Evolutionary conservation across 805 yeast genomes (phyloP).

Genomic region (Pichia thaimueangensis): DNA sequence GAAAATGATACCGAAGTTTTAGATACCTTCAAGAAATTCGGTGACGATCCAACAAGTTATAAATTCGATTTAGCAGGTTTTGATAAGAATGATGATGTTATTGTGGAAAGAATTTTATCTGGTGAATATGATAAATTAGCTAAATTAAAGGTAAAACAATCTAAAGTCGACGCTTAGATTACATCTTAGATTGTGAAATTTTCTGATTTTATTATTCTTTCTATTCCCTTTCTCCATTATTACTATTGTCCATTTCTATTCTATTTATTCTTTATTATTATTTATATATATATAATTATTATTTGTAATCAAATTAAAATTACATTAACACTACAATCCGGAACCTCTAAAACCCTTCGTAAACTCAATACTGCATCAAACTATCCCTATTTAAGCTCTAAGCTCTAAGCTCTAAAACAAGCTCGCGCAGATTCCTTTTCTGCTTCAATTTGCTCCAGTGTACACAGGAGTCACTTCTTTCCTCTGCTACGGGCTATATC

Average conservation of each 20-base stretch:
- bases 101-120: slow-evolving; percentile 72
- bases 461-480: too few relatives aligned
- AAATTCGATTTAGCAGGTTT: slow-evolving; percentile 50
- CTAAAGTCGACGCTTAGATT: slow-evolving; percentile 6
- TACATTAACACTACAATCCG: too few relatives aligned
- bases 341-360: too few relatives aligned
- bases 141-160: slow-evolving; percentile 45
- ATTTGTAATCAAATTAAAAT: too few relatives aligned
- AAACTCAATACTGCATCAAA: too few relatives aligned
- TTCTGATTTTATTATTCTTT: not conserved
- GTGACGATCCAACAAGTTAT: slow-evolving; percentile 34
- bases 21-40: slow-evolving; percentile 32
- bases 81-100: slow-evolving; percentile 64
- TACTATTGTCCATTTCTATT: not conserved
- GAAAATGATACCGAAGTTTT: slow-evolving; percentile 51
- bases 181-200: too few relatives aligned
- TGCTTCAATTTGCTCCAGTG: too few relatives aligned
- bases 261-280: not conserved
- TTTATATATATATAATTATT: too few relatives aligned
- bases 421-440: too few relatives aligned
- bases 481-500: too few relatives aligned
- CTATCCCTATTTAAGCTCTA: too few relatives aligned
- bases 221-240: not conserved
- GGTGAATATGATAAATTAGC: slow-evolving; percentile 78
- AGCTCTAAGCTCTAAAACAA: too few relatives aligned